phyloP scores from a whole-genome alignment of 1,284 basidiomycete species.

The Ceratobasidium sp. region DNA sequence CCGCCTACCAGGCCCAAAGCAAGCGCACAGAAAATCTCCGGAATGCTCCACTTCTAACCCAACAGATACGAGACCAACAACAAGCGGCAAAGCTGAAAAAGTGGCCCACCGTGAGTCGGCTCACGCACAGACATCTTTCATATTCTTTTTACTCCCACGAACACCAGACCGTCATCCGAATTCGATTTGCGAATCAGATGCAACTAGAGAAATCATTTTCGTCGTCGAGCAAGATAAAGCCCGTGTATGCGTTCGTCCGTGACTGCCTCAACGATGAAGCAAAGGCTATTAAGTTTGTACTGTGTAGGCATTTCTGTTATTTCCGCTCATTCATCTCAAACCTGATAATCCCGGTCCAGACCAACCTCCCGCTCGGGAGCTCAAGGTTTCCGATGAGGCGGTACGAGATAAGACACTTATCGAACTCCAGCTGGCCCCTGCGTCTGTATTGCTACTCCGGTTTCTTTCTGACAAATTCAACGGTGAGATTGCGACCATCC shows the following conservation, averaged over 20 bases:
- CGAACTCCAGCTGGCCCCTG: constrained; percentile 80
- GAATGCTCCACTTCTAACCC: constrained; percentile 80
- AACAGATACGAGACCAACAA: constrained; percentile 72
- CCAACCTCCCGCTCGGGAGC: constrained; percentile 84
- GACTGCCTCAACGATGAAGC: constrained; percentile 75
- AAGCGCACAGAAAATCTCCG: constrained; percentile 72
- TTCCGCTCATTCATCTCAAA: background rate
- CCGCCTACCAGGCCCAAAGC: constrained; percentile 69
- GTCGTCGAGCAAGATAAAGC: constrained; percentile 78
- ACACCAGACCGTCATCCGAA: constrained; percentile 77
- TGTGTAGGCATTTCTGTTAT: constrained; percentile 66
- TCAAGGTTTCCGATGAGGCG: constrained; percentile 77
- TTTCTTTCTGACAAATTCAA: constrained; percentile 80
- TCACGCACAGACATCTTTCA: background rate
- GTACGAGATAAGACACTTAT: constrained; percentile 73
- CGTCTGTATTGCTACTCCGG: constrained; percentile 77
- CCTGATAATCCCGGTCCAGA: constrained; percentile 58
- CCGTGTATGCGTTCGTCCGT: constrained; percentile 85
- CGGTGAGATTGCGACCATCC: constrained; percentile 57
- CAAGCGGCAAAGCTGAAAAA: constrained; percentile 69
- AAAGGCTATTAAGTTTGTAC: constrained; percentile 78
- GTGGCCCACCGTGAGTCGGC: constrained; percentile 73
- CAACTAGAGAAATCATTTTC: constrained; percentile 83
- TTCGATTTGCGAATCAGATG: constrained; percentile 82
- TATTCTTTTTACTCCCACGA: constrained; percentile 12